These are phyloP conservation scores for Candida chilensis DNA, from an alignment of 805 yeast genomes.

Conservation along the genomic window DNA sequence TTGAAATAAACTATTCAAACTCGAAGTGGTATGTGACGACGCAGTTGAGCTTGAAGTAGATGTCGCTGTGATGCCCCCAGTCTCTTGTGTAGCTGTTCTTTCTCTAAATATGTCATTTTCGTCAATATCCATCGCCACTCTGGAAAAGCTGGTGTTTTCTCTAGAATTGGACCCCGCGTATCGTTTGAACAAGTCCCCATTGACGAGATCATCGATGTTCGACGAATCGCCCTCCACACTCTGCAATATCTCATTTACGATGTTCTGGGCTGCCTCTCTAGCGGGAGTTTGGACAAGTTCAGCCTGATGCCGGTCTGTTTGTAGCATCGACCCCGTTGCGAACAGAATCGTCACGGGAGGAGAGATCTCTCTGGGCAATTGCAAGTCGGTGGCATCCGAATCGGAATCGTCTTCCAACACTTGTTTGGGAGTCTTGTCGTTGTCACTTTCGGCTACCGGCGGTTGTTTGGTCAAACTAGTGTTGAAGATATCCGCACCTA, in stretches of 20 bases:
- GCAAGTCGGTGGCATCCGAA: conserved; percentile 17
- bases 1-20: background rate
- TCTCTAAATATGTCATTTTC: background rate
- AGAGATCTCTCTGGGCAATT: conserved; percentile 1
- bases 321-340: conserved; percentile 3
- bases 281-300: conserved; percentile 9
- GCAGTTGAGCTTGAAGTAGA: background rate
- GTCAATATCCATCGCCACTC: background rate
- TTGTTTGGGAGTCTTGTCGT: background rate
- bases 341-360: conserved; percentile 1
- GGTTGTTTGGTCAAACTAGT: background rate
- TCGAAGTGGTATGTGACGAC: background rate
- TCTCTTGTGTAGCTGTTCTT: background rate
- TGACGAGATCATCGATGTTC: background rate
- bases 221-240: too few relatives aligned
- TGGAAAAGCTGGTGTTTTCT: background rate
- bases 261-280: conserved; percentile 11
- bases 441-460: background rate
- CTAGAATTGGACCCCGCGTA: background rate
- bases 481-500: conserved; percentile 8
- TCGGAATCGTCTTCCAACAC: background rate
- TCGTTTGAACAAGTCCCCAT: background rate
- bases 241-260: conserved; percentile 10
- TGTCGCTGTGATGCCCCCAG: background rate
- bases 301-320: conserved; percentile 12